Evolutionary conservation across 1,139 yeast genomes (phyloP), one percentile per base, ranked within the genome.

Genomic region (Blastobotrys persicus): DNA sequence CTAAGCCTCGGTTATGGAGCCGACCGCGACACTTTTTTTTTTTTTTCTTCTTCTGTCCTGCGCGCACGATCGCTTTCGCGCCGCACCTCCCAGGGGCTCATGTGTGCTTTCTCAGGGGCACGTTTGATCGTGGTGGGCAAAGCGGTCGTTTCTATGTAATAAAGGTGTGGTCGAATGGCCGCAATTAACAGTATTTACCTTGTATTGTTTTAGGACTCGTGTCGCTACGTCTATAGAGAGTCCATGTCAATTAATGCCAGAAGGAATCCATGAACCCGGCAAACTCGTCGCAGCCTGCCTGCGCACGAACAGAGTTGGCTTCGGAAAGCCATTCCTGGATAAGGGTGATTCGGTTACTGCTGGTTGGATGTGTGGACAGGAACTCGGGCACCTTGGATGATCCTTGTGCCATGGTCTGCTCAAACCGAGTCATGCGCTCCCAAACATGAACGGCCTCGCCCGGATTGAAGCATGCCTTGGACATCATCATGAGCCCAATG

Each of bases 361-460:
- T 84, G n/a, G 89, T 83, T 0, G 99, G 99, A 69, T 92, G 98
- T 0, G 98, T 88, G 16, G 92, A 81, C 50, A 91, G 67, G 59
- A 88, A 82, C 64, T 88, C 94, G 1, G 68, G 67, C 1, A 62
- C 55, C 26, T 55, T 43, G 1, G 59, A 62, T 3, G 74, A 73
- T 40, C 47, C 48, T 41, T 37, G 51, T 49, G 48, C 34, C 48
- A 55, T 52, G 14, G 43, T 50, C 58, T 66, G 61, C 63, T 88
- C 96, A 61, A 73, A 79, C 18, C 68, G 64, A 37, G 78, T 69
- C 97, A 92, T 91, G 53, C 96, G 75, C 50, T 76, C 67, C 99
- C 99, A 92, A 53, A 92, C 76, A 11, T 69, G 71, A 1, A 85
- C 80, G 0, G 96, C 85, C 58, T 83, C 86, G 11, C 69, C 68